Conservation (phyloP, 73 alveolate genomes). For the Tetrahymena elliotti region DNA sequence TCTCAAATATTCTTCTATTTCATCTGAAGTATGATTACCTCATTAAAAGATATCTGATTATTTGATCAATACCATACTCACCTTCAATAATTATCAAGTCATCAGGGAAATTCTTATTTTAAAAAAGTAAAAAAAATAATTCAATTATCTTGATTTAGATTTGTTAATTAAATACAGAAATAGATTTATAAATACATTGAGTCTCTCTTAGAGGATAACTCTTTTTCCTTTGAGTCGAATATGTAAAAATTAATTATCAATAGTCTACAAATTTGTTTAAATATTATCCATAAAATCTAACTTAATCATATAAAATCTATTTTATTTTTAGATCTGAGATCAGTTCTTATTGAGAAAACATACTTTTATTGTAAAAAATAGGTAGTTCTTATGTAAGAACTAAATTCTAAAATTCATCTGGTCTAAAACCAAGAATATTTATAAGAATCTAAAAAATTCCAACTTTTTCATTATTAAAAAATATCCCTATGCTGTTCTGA, state of each 20-base stretch:
- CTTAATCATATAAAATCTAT: background rate
- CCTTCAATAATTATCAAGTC: background rate
- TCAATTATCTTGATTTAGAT: background rate
- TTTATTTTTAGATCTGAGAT: background rate
- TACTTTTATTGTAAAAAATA: background rate
- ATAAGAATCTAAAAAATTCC: background rate
- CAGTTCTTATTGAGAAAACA: background rate
- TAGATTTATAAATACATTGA: background rate
- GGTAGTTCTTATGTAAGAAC: background rate
- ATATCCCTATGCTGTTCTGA: background rate
- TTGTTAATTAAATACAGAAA: background rate
- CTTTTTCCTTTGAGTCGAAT: background rate
- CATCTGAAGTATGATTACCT: background rate
- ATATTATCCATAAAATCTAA: background rate
- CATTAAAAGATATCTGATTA: background rate
- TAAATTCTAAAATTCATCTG: background rate
- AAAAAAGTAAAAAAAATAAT: too few relatives aligned
- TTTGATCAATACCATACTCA: background rate
- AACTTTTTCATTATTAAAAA: background rate
- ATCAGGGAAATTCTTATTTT: background rate
- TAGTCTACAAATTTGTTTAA: background rate
- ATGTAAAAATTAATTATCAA: background rate
- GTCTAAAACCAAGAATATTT: background rate
- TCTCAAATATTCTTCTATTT: background rate
- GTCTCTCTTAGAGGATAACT: background rate